Evolutionary conservation across 2,329 filamentous ascomycete species (phyloP), one percentile per base, ranked within the genome.

Genomic region (Lizonia empirigonia): DNA sequence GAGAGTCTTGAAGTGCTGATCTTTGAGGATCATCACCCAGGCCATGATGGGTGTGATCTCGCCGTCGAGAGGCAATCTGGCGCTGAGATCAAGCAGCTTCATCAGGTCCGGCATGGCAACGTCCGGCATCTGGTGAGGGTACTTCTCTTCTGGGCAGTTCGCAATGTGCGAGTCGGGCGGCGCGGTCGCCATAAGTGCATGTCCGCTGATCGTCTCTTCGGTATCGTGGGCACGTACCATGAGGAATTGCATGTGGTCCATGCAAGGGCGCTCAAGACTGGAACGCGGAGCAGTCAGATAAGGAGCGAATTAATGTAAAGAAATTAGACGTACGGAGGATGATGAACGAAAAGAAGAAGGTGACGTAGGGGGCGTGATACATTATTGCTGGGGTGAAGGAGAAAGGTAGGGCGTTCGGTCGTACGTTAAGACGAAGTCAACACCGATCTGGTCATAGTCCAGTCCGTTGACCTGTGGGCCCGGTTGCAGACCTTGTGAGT

Each of bases 41-140:
- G 92, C 92, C 90, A 96, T 96, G 60, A 97, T 89, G 0, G 94
- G 94, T 15, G 93, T 97, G 65, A 97, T 90, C 75, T 95, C 90
- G 44, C 91, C 91, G 55, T 94, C 90, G 45, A 94, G 84, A 62
- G 94, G 87, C 20, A 97, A 80, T 63, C 87, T 85, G 62, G 86
- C 84, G 76, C 91, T 96, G 47, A 97, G 81, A 68, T 96, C 89
- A 53, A 97, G 82, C 45, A 97, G 79, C 45, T 89, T 95, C 42
- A 86, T 78, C 40, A 99, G 80, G 65, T 94, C 90, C 29, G 82
- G 83, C 69, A 88, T 89, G 52, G 82, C 85, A 45, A 72, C 62
- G 68, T 94, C 88, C 76, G 91, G 93, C 40, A 92, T 93, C 70
- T 89, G 85, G 68, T 87, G 85, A 42, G 81, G 80, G 64, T 85